These are phyloP conservation scores for Colletotrichum zoysiae DNA, from an alignment of 2,329 filamentous ascomycete genomes.

Conservation along the genomic window DNA sequence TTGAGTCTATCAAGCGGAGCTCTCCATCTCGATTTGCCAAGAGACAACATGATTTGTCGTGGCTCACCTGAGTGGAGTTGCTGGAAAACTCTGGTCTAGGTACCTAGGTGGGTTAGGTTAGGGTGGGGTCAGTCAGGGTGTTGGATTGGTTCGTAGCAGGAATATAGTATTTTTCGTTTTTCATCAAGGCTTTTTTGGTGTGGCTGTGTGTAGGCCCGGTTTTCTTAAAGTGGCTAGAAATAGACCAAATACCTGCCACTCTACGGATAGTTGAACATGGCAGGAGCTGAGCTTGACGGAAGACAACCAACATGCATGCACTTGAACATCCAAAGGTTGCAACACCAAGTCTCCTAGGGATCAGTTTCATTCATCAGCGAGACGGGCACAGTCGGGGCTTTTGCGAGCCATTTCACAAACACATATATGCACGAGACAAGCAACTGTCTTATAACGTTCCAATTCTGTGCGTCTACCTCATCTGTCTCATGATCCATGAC, in stretches of 20 bases:
- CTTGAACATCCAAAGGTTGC: not conserved
- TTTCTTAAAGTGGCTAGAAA: too few species aligned
- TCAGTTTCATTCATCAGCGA: not conserved
- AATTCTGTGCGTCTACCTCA: constrained; percentile 54
- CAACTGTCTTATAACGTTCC: constrained; percentile 34
- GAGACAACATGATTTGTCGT: not conserved
- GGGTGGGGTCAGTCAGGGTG: too few species aligned
- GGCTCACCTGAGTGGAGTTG: not conserved
- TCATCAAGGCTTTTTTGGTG: too few species aligned
- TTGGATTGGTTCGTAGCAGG: too few species aligned
- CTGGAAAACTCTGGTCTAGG: not conserved
- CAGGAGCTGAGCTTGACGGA: not conserved
- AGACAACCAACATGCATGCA: not conserved
- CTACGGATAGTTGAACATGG: not conserved
- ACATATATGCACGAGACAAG: not conserved
- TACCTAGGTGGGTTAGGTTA: too few species aligned
- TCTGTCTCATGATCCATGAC: constrained; percentile 57
- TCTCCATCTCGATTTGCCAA: rapidly evolving
- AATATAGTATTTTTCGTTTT: too few species aligned
- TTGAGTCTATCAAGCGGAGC: not conserved
- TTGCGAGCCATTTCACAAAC: not conserved
- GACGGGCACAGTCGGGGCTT: rapidly evolving
- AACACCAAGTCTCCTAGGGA: not conserved
- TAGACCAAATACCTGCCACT: too few species aligned
- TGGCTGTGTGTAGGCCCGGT: too few species aligned